Percentiles rank a stretch among this genome's conserved stretches.
Evolutionary conservation across 129 eudicot genomes (phyloP).

Genomic region (Flaveria bidentis): DNA sequence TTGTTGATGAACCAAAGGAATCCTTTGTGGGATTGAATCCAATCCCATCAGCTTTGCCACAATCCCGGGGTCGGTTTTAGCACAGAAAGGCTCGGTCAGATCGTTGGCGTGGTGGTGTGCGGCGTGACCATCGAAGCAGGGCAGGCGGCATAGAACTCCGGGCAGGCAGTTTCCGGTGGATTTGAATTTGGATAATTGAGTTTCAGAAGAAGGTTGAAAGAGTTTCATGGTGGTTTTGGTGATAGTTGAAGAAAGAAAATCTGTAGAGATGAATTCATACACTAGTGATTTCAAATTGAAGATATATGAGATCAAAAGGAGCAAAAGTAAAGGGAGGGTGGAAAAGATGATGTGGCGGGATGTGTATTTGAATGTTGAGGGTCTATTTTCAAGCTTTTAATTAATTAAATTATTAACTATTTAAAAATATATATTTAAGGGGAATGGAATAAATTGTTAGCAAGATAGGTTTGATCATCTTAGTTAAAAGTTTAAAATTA

Average conservation of each 20-base stretch:
- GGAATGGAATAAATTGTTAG: too few relatives aligned
- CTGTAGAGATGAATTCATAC: not conserved
- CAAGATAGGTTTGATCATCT: too few relatives aligned
- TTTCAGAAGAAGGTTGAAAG: conserved; percentile 38
- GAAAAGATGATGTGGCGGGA: conserved; percentile 51
- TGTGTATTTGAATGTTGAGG: conserved; percentile 53
- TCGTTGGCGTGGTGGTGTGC: conserved; percentile 44
- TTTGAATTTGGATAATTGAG: conserved; percentile 27
- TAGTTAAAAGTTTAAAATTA: not conserved
- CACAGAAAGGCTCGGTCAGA: conserved; percentile 10
- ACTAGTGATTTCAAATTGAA: conserved; percentile 12
- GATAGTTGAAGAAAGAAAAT: not conserved
- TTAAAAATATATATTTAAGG: too few relatives aligned
- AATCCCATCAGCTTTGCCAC: conserved; percentile 82
- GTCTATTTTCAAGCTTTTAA: not conserved
- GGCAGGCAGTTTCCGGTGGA: conserved; percentile 39
- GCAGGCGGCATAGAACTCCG: conserved; percentile 42
- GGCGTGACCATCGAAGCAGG: conserved; percentile 43
- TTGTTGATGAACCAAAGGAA: conserved; percentile 16
- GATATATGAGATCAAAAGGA: conserved; percentile 33
- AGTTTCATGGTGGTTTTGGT: conserved; percentile 39
- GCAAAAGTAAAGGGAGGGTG: conserved; percentile 23
- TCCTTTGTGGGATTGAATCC: conserved; percentile 54
- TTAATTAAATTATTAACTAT: too few relatives aligned
- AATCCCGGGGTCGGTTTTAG: conserved; percentile 41